These are phyloP conservation scores for Ailanthus altissimus DNA, from an alignment of 345 rosid species.

Conservation along the genomic window DNA sequence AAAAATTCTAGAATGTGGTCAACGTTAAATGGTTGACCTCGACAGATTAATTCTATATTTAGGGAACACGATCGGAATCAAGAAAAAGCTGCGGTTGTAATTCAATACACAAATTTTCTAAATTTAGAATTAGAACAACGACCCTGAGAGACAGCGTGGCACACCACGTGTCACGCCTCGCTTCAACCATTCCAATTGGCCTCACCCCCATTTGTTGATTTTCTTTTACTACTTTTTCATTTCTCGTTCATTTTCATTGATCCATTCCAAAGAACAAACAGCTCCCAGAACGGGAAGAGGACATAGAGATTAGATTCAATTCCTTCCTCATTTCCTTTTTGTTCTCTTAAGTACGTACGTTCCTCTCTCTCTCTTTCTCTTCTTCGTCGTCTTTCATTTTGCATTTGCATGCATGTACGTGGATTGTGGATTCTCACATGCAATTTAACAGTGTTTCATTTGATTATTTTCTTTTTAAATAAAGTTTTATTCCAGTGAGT, in stretches of 20 bases:
- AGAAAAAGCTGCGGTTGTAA: too few relatives aligned
- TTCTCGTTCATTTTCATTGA: not conserved
- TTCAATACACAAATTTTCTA: too few relatives aligned
- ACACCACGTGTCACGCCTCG: not conserved
- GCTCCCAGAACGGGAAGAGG: too few relatives aligned
- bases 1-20: not conserved
- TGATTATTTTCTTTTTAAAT: too few relatives aligned
- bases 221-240: not conserved
- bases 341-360: not conserved
- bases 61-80: not conserved
- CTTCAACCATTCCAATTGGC: not conserved
- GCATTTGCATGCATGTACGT: not conserved
- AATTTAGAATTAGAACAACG: too few relatives aligned
- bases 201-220: not conserved
- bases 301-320: not conserved
- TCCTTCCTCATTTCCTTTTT: slow-evolving; percentile 1
- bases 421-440: too few relatives aligned
- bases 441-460: too few relatives aligned
- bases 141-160: not conserved
- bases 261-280: too few relatives aligned
- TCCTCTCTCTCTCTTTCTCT: not conserved
- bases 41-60: not conserved
- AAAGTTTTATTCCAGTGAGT: too few relatives aligned
- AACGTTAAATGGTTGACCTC: not conserved
- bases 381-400: not conserved